phyloP scores from a whole-genome alignment of 2,329 filamentous ascomycete species.

The Colletotrichum karsti region DNA sequence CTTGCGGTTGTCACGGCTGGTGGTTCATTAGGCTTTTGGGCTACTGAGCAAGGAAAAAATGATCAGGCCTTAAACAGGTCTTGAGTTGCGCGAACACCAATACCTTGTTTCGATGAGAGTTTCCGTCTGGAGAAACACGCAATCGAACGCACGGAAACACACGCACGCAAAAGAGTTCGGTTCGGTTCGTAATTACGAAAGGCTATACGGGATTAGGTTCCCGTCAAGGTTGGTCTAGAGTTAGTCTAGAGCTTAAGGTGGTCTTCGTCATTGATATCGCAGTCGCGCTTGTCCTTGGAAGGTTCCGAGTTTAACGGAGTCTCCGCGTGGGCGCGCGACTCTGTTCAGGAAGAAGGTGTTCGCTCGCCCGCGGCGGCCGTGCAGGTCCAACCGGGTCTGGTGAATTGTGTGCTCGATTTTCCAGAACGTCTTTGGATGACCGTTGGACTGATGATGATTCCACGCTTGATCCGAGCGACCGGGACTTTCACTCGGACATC shows the following conservation, averaged over 20 bases:
- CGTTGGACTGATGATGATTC: not conserved
- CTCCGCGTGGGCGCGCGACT: not conserved
- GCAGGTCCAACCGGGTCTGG: not conserved
- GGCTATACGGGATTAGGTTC: not conserved
- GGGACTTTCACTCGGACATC: not conserved
- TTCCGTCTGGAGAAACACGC: conserved; percentile 1
- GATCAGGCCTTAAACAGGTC: not conserved
- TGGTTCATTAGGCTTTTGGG: not conserved
- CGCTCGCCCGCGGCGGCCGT: not conserved
- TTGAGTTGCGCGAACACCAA: conserved; percentile 6
- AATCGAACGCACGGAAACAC: not conserved
- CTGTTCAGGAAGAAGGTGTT: not conserved
- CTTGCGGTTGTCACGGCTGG: not conserved
- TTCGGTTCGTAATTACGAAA: not conserved
- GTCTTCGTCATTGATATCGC: conserved; percentile 11
- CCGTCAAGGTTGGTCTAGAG: conserved; percentile 7
- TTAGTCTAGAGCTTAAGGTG: conserved; percentile 15
- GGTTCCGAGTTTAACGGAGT: not conserved
- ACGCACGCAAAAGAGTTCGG: not conserved
- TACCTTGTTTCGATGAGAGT: conserved; percentile 1
- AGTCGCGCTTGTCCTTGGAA: not conserved
- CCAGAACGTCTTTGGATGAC: not conserved
- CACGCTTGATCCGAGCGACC: not conserved
- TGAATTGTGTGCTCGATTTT: not conserved
- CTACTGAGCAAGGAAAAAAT: not conserved